Percentiles rank a stretch among this genome's conserved stretches.
Evolutionary conservation across 768 basidiomycete genomes (phyloP).

Genomic region (Lactarius indigo): DNA sequence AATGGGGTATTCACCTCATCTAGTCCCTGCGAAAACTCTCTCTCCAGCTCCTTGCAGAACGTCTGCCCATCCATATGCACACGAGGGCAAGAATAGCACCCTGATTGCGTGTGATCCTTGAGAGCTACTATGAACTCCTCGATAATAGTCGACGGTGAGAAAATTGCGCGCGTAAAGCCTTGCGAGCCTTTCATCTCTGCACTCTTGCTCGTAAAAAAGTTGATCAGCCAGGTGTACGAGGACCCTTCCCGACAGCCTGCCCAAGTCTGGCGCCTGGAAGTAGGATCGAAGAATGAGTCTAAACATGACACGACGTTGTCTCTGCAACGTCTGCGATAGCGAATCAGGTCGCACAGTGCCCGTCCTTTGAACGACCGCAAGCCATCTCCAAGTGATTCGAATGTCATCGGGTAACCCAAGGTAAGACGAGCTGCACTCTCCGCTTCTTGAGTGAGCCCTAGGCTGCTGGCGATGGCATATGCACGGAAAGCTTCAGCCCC

Average conservation of each 20-base stretch:
- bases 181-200: neutral
- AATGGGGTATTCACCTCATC: neutral
- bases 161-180: neutral
- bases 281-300: neutral
- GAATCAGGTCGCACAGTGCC: neutral
- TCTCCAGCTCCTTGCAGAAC: constrained; percentile 2
- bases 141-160: neutral
- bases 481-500: neutral
- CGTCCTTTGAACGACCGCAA: neutral
- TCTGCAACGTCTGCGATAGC: neutral
- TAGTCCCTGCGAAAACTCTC: neutral
- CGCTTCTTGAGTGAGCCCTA: neutral
- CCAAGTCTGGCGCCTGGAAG: neutral
- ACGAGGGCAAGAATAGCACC: neutral
- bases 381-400: neutral
- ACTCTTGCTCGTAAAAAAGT: neutral
- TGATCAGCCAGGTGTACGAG: neutral
- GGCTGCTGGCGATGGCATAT: neutral
- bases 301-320: neutral
- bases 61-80: neutral
- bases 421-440: neutral
- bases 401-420: neutral
- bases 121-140: neutral
- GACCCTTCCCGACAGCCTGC: neutral
- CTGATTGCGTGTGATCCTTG: neutral